Base-by-base conservation (phyloP, 1,139 yeast genomes). In the Suhomyces yuchorum region DNA sequence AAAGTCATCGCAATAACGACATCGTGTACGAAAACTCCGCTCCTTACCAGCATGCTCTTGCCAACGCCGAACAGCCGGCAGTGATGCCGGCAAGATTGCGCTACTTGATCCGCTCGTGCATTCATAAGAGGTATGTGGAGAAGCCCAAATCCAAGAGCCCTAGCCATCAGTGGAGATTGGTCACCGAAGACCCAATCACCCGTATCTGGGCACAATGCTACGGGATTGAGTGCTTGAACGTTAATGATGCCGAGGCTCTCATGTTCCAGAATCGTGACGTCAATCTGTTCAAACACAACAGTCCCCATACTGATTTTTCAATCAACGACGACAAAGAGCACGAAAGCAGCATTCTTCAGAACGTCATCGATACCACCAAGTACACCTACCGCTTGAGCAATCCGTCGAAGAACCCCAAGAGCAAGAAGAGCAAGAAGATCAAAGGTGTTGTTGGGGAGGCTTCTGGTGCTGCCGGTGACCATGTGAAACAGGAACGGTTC, bases 121-220 rank as follows among this genome's bases (percentile, higher is more conserved):
- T 82, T 38, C 73, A 72, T 46, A 80, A 80, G 57, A 65, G 66
- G 38, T 74, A 61, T 49, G 53, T 76, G 35, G 80, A 77, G 46
- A 59, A 62, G 40, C 56, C 60, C 19, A 43, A 42, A 14, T 41
- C 49, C 15, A 43, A 43, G 11, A 49, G 53, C 22, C 49, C 55
- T 3, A 49, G 53, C 5, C 67, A 68, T 38, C 62, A 71, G 30
- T 83, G 87, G 87, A 66, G 66, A 41, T 62, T 82, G 26, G 72
- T 82, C 4, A 75, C 85, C 2, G 87, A 83, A 59, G 86, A 82
- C 52, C 59, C 74, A 1, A 67, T 75, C 4, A 74, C 83, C 5
- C 68, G 70, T 37, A 70, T 77, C 7, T 82, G 87, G 87, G 73
- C 78, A n/a, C 65, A 67, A 40, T 72, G 84, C 51, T 82, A 71